Base-by-base conservation (phyloP, 169 alveolate species). In the Plasmodium vivax region DNA sequence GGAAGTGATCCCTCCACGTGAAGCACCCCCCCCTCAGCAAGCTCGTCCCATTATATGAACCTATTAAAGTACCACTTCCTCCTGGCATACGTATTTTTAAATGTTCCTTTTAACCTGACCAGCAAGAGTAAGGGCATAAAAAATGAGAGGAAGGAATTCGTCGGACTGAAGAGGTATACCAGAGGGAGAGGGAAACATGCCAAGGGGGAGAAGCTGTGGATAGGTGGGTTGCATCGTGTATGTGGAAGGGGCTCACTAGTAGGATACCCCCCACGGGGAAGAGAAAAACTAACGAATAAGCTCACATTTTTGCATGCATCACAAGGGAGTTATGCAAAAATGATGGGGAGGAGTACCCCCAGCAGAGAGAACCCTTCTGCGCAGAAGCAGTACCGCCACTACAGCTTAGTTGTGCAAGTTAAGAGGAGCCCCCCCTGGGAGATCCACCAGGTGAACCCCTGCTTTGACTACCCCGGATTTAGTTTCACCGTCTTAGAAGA, bases 401-500 rank as follows among this genome's bases (percentile, higher is more conserved):
- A 19, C 4, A 62, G 34, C 38, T 8, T 27, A 62, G 34, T 62
- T 62, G 8, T n/a, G 75, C 75, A 62, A 27, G 36, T 62, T 7
- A 62, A 19, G 75, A 62, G 36, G 36, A 62, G 38, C 14, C 75
- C 30, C 16, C 9, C 14, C 30, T 62, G 14, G 34, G 5, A 6
- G 9, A n/a, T 62, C 36, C n/a, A 30, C 41, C 54, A 41, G 23
- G 84, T 16, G 45, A 16, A 47, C 56, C n/a, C 72, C 45, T 43
- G 14, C 54, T 38, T 58, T 23, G 62, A 73, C 23, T 85, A 85
- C 58, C 93, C 87, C n/a, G 58, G 77, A 14, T 85, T 85, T 43
- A 77, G 81, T 71, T 85, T 85, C 58, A 68, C 81, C 1, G 27
- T 85, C n/a, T 16, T 85, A 68, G 73, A 85, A n/a, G 93, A 85